Evolutionary conservation across 2,329 filamentous ascomycete species (phyloP), one percentile per base, ranked within the genome.

Genomic region (Epichloe brachyelytri): DNA sequence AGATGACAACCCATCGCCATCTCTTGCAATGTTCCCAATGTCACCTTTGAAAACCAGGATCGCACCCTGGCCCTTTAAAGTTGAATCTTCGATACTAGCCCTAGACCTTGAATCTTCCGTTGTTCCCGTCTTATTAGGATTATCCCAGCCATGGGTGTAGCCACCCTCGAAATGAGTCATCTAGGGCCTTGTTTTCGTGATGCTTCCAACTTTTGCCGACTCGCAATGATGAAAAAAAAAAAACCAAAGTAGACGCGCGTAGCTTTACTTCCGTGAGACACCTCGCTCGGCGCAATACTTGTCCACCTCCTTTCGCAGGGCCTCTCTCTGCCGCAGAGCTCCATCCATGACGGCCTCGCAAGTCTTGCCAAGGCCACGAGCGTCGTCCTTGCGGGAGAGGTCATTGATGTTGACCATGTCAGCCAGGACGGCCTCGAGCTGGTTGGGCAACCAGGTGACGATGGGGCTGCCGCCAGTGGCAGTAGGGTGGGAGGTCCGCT

Each of bases 371-470:
- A 80, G 71, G 14, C 70, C 70, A 37, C 59, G 59, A n/a, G 58
- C 59, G 30, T 70, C 67, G 48, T 65, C 65, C 43, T 57, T 64
- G 51, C 63, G 63, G 41, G 68, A 72, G 46, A 65, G 67, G 33
- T 69, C 68, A 57, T 77, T 77, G 2, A 85, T 72, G 37, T 74
- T 69, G 20, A 71, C 68, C 83, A 90, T 90, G 61, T 87, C 76
- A 12, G 75, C 72, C 66, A 91, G 73, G 12, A 90, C 84, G 1
- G 86, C 85, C 56, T 80, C 75, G 46, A 91, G 74, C 71, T 91
- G 86, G 66, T 90, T 91, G 3, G 86, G 86, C 54, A 91, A 68
- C 86, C 86, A 91, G 2, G 85, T 90, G 15, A 90, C 85, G 54
- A 91, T 90, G 3, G 86, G 86, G 58, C 82, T 87, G 17, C 86